These are phyloP conservation scores for Podaxis rugospora DNA, from an alignment of 768 basidiomycete genomes.

Conservation along the genomic window DNA sequence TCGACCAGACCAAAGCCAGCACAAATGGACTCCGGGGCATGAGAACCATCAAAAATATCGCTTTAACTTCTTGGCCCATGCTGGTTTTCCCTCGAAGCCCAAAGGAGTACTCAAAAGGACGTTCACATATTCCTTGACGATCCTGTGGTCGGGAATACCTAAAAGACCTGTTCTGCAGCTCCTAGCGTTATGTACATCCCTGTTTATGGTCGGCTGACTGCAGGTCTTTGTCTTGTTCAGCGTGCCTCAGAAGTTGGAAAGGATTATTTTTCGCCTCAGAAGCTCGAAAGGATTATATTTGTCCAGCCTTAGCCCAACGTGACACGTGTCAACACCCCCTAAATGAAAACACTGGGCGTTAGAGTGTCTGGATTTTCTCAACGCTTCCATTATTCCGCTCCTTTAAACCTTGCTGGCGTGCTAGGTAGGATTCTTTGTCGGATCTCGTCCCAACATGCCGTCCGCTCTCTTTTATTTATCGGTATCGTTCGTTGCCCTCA, in stretches of 20 bases:
- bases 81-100: background rate
- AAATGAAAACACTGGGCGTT: background rate
- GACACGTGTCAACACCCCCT: slow-evolving; percentile 4
- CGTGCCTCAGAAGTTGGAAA: slow-evolving; percentile 1
- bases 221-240: background rate
- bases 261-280: background rate
- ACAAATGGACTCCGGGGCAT: background rate
- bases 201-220: slow-evolving; percentile 1
- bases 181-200: background rate
- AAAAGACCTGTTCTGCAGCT: background rate
- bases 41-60: background rate
- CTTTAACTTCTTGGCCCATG: background rate
- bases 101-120: background rate
- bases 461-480: slow-evolving; percentile 22
- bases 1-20: too few relatives aligned
- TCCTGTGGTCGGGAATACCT: background rate
- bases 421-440: background rate
- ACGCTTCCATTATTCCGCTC: background rate
- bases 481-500: slow-evolving; percentile 5
- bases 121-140: background rate
- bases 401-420: slow-evolving; percentile 10
- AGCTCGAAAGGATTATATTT: too few relatives aligned
- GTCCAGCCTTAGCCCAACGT: background rate
- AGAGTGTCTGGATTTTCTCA: background rate
- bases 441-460: slow-evolving; percentile 15